phyloP scores from a whole-genome alignment of 306 rosid genomes.

The Cucumis sativus region DNA sequence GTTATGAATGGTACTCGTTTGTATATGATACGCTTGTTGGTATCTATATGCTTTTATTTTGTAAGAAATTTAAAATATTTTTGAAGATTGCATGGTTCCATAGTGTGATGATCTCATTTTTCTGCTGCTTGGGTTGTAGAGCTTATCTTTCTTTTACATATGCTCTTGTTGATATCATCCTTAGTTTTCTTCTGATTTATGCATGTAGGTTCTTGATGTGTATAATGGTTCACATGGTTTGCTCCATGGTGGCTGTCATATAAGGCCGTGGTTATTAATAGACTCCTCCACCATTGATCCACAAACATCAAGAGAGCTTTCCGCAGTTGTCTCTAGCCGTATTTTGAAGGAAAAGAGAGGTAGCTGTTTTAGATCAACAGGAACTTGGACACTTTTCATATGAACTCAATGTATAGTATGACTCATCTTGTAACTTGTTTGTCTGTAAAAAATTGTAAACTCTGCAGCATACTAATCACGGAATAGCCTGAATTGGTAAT shows the following conservation, averaged over 20 bases:
- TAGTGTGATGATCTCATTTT: background rate
- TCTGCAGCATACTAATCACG: background rate
- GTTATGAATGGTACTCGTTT: background rate
- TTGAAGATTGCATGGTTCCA: background rate
- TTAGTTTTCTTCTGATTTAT: constrained; percentile 1
- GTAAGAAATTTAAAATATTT: background rate
- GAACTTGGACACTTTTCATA: background rate
- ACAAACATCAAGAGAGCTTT: constrained; percentile 70
- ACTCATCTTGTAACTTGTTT: background rate
- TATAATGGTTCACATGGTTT: constrained; percentile 81
- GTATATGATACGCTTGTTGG: background rate
- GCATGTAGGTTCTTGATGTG: constrained; percentile 69
- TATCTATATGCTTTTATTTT: background rate
- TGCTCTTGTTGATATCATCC: background rate
- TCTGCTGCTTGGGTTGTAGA: background rate
- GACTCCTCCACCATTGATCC: constrained; percentile 95
- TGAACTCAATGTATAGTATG: background rate
- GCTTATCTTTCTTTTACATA: background rate
- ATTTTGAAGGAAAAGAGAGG: constrained; percentile 57
- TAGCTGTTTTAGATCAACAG: constrained; percentile 17
- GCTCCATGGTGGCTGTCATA: constrained; percentile 48
- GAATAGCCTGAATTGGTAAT: background rate
- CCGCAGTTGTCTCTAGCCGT: constrained; percentile 43
- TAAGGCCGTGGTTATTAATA: constrained; percentile 74
- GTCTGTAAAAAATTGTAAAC: background rate